Base-by-base conservation (phyloP, 2,329 filamentous ascomycete genomes). In the Rhinocladiella mackenziei region DNA sequence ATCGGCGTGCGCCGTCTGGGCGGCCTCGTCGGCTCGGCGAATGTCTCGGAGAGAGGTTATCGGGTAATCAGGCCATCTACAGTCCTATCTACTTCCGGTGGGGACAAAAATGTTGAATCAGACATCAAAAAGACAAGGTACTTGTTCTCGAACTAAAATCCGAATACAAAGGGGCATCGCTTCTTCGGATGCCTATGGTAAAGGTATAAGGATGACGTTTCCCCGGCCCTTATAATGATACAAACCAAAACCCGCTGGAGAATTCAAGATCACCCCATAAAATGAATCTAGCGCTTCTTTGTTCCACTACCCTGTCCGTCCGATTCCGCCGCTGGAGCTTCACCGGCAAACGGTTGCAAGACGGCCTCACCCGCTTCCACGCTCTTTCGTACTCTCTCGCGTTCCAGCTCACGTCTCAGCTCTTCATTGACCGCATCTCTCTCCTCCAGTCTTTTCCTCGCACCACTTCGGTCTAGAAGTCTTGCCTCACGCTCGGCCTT, bases 401-500 rank as follows among this genome's bases (percentile, higher is more conserved):
- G 64, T 58, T 81, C 81, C 45, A 89, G 67, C 65, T 81, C 75
- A 11, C 75, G 74, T 45, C 78, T 72, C 48, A 92, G 66, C 54
- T 85, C 80, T 54, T 83, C 77, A 60, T 88, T 88, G 68, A 89
- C 83, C 41, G 76, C 71, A 60, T 82, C 77, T n/a, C 84, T 76
- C 50, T 89, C 84, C 46, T 88, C 83, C 0, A 95, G 68, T 39
- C 91, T 73, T 68, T 89, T 84, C 42, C 86, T 73, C 19, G 91
- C 91, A 17, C 88, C 89, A 35, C 78, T 84, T 3, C 92, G 80
- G 66, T 98, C 92, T 45, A 94, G 72, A 40, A 94, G 72, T 32
- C 92, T 73, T 1, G 83, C 89, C 65, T 97, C 92, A 10, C 92
- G 73, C 68, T 98, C 92, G 33, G 86, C 82, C 64, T 95, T 94